Conservation (phyloP, 148 eudicot genomes). For the Silene uniflora region DNA sequence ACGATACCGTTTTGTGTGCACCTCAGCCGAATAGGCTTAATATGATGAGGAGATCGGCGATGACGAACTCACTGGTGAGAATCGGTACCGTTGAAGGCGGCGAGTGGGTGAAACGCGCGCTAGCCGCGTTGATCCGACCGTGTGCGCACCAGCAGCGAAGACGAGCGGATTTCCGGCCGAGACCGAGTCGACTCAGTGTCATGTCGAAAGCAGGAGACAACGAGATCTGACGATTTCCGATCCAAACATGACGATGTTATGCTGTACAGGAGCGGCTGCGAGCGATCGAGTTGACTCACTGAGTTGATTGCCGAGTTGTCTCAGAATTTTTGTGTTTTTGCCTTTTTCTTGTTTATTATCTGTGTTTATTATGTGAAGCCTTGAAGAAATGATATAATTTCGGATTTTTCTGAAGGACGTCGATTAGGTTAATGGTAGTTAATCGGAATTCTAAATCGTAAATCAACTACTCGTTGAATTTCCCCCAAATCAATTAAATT, state of each 20-base stretch:
- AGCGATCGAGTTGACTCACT: slow-evolving; percentile 19
- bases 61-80: slow-evolving; percentile 58
- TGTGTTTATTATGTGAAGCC: not conserved
- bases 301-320: slow-evolving; percentile 20
- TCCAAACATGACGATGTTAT: not conserved
- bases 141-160: slow-evolving; percentile 53
- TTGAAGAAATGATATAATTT: not conserved
- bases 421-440: not conserved
- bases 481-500: not conserved
- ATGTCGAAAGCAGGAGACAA: slow-evolving; percentile 41
- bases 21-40: slow-evolving; percentile 34
- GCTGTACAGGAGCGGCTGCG: slow-evolving; percentile 31
- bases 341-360: not conserved
- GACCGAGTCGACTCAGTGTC: slow-evolving; percentile 42
- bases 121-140: slow-evolving; percentile 48
- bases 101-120: slow-evolving; percentile 50
- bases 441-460: not conserved
- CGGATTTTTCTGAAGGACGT: not conserved
- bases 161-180: slow-evolving; percentile 35
- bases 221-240: not conserved
- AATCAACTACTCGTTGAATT: not conserved
- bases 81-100: slow-evolving; percentile 66
- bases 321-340: slow-evolving; percentile 24
- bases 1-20: slow-evolving; percentile 24
- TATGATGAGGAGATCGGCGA: slow-evolving; percentile 49